Conservation (phyloP, 208 protist genomes). For the Trypanosoma conorhini region DNA sequence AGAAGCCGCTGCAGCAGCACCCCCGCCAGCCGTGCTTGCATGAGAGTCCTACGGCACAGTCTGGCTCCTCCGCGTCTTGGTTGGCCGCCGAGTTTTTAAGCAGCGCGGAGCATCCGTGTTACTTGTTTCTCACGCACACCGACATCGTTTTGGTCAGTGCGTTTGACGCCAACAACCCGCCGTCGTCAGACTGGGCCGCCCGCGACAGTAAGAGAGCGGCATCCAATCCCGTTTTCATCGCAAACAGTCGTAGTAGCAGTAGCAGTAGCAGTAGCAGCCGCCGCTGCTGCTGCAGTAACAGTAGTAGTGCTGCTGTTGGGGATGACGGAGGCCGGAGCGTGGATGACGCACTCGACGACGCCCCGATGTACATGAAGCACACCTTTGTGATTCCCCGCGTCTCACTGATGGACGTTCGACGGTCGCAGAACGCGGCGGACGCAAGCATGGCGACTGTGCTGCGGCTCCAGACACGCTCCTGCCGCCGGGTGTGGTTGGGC, state of each 20-base stretch:
- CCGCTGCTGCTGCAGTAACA: not conserved
- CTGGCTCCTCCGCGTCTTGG: not conserved
- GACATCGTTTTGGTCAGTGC: slow-evolving; percentile 28
- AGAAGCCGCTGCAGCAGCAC: slow-evolving; percentile 1
- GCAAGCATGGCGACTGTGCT: slow-evolving; percentile 1
- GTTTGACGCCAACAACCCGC: slow-evolving; percentile 17
- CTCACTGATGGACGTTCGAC: slow-evolving; percentile 17
- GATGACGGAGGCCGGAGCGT: not conserved
- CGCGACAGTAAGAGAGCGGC: not conserved
- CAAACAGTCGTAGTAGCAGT: not conserved
- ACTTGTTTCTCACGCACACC: slow-evolving; percentile 24
- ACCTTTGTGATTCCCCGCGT: slow-evolving; percentile 28
- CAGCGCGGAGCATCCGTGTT: slow-evolving; percentile 20
- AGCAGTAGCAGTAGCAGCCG: not conserved
- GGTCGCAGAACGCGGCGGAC: not conserved
- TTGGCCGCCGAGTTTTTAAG: not conserved
- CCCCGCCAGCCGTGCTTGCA: not conserved
- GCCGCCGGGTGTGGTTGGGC: slow-evolving; percentile 21
- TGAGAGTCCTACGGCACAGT: not conserved
- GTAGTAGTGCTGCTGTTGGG: not conserved
- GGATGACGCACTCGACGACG: not conserved
- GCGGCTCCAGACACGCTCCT: slow-evolving; percentile 24
- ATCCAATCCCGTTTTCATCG: not conserved
- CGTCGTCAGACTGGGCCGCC: not conserved
- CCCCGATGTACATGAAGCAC: not conserved